Base-by-base conservation (phyloP, 2,329 filamentous ascomycete species). In the Sporothrix brasiliensis region DNA sequence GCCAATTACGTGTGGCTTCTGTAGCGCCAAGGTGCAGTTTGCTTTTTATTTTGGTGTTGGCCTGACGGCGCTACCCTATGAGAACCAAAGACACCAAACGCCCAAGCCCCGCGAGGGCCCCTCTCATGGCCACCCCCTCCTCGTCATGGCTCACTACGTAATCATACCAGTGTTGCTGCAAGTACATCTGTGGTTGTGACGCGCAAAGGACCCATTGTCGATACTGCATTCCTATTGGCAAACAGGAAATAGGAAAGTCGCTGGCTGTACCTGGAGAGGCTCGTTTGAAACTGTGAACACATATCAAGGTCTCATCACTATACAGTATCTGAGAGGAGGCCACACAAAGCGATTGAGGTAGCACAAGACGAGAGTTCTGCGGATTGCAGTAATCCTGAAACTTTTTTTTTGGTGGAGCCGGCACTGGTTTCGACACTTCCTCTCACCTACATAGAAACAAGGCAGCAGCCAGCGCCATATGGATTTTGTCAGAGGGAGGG, bases 101-200 rank as follows among this genome's bases (percentile, higher is more conserved):
- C 54, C 54, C 27, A 30, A 30, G 27, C 27, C 27, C 27, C 27
- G 27, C 27, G 3, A 30, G n/a, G n/a, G 27, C 27, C 27, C 27
- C 27, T 30, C 54, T 58, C 54, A 39, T 56, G 3, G 2, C 27
- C 27, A 30, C 27, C 54, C 54, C 54, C 30, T 60, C 34, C n/a
- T 60, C 34, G 56, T 34, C 56, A 39, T 60, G 56, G 56, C 56
- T 60, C 30, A 21, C 56, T 41, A 61, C 56, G 56, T 61, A 61
- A 61, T 44, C 14, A 24, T 34, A n/a, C 34, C 44, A 34, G 6
- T 21, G 56, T 21, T 41, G 56, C 56, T 58, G n/a, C 53, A 14
- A 13, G 53, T 34, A 60, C n/a, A 58, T 4, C 14, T 9, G 34
- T 60, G 34, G 11, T 27, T 44, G 14, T 61, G 11, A 61, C 56